phyloP scores from a whole-genome alignment of 495 filamentous ascomycete species.

The Sabuloglossum arenarium region DNA sequence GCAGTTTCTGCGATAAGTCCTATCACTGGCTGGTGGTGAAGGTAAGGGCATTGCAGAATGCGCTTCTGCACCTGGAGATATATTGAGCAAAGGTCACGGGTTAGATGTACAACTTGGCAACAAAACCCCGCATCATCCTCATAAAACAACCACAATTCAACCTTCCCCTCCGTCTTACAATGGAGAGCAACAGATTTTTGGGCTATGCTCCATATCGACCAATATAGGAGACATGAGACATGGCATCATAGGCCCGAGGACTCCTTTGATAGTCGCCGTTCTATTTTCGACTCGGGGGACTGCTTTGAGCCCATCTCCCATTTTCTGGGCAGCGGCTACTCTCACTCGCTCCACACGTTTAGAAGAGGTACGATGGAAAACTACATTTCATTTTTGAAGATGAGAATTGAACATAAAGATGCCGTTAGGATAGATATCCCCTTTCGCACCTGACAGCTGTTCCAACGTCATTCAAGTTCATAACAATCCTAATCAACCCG shows the following conservation, averaged over 20 bases:
- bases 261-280: not conserved
- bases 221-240: not conserved
- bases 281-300: not conserved
- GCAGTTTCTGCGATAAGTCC: not conserved
- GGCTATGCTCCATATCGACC: not conserved
- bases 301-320: too few species aligned
- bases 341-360: not conserved
- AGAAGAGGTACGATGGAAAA: not conserved
- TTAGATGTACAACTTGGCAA: not conserved
- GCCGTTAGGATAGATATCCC: not conserved
- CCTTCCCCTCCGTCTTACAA: not conserved
- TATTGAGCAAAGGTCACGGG: constrained; percentile 1
- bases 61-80: not conserved
- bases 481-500: not conserved
- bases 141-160: not conserved
- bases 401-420: not conserved
- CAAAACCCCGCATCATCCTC: not conserved
- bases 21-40: not conserved
- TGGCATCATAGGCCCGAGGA: not conserved
- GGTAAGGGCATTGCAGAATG: not conserved
- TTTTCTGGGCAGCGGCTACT: not conserved
- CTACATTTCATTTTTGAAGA: not conserved
- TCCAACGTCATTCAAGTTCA: not conserved
- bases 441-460: not conserved
- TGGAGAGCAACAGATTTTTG: not conserved